phyloP scores from a whole-genome alignment of 495 filamentous ascomycete genomes.

The Physcia stellaris region DNA sequence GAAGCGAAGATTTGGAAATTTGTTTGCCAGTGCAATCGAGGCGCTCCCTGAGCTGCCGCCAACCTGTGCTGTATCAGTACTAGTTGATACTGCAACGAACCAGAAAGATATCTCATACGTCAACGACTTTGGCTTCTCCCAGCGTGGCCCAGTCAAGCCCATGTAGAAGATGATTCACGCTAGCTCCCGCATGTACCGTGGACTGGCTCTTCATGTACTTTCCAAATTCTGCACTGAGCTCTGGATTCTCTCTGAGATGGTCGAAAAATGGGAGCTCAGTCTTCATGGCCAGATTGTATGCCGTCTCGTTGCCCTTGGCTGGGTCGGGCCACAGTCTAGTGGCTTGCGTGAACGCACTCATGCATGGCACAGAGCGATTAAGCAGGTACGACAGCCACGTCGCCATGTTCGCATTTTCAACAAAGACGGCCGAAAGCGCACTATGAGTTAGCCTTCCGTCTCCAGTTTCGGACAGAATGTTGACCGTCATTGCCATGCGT shows the following conservation, averaged over 20 bases:
- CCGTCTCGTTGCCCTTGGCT: conserved; percentile 15
- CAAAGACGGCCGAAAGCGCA: conserved; percentile 18
- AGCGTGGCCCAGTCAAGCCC: conserved; percentile 18
- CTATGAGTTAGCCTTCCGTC: conserved; percentile 13
- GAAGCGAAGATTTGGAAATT: conserved; percentile 19
- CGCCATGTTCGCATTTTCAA: conserved; percentile 9
- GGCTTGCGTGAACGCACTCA: conserved; percentile 13
- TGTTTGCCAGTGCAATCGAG: conserved; percentile 18
- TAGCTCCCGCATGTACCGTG: too few species aligned
- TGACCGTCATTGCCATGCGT: conserved; percentile 25
- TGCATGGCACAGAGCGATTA: conserved; percentile 8
- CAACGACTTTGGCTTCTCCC: conserved; percentile 11
- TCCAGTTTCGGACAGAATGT: conserved; percentile 16
- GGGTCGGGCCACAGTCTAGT: conserved; percentile 16
- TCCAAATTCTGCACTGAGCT: conserved; percentile 10
- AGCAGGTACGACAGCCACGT: conserved; percentile 17
- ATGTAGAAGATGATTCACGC: conserved; percentile 14
- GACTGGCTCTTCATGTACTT: conserved; percentile 16
- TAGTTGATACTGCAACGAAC: too few species aligned
- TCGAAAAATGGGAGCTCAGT: conserved; percentile 19
- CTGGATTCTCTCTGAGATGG: conserved; percentile 5
- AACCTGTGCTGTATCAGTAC: conserved; percentile 5
- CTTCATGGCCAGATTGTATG: conserved; percentile 17
- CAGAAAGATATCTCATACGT: conserved; percentile 7
- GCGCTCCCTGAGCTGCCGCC: conserved; percentile 17